Conservation (phyloP, 805 yeast genomes). For the Babjeviella inositovora region DNA sequence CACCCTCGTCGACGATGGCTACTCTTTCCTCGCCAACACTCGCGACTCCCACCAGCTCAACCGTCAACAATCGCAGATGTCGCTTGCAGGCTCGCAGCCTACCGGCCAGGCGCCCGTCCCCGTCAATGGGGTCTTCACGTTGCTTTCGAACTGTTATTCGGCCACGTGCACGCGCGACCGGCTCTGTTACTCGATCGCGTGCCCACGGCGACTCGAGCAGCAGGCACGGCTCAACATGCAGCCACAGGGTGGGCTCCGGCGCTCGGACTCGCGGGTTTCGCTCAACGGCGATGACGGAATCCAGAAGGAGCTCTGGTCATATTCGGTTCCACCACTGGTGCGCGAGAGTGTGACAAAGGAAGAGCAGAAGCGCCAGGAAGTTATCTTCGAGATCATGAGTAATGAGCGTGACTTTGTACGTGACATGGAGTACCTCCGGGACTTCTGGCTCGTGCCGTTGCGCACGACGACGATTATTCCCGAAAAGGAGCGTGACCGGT, state of each 20-base stretch:
- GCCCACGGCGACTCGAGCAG: conserved; percentile 91
- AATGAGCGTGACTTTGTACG: conserved; percentile 94
- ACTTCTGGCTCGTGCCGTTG: conserved; percentile 85
- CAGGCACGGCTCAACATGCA: conserved; percentile 85
- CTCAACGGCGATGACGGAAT: conserved; percentile 65
- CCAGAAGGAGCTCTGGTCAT: conserved; percentile 83
- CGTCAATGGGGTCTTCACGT: conserved; percentile 85
- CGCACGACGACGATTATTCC: conserved; percentile 80
- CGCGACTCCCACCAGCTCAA: no score
- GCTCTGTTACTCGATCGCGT: conserved; percentile 87
- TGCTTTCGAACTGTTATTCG: conserved; percentile 88
- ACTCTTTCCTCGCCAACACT: no score
- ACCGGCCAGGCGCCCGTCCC: no score
- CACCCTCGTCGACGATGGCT: no score
- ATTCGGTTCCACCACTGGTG: conserved; percentile 69
- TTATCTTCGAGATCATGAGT: conserved; percentile 83
- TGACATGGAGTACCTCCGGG: conserved; percentile 84
- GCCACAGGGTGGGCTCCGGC: conserved; percentile 69
- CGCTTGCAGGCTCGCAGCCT: neutral
- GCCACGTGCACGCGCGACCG: conserved; percentile 88
- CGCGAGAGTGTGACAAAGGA: conserved; percentile 66
- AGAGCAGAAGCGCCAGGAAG: conserved; percentile 88
- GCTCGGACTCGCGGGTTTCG: conserved; percentile 58
- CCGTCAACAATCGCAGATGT: conserved; percentile 4
- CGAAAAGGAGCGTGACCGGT: conserved; percentile 76